Evolutionary conservation across 23 red algal species (phyloP).

Genomic region (Gracilaria caudata): DNA sequence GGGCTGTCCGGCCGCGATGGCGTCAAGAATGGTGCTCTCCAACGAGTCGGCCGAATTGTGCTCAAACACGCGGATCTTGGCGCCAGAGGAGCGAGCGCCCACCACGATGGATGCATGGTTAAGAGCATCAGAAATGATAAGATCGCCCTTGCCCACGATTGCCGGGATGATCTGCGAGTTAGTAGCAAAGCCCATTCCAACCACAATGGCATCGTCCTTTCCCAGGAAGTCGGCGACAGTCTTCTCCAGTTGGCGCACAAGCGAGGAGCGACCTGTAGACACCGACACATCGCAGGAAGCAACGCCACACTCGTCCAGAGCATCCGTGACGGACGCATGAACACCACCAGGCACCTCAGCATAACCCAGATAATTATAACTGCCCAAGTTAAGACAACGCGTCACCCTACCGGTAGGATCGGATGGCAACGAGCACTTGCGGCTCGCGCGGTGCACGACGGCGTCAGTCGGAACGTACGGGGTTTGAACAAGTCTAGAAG

Average conservation of each 20-base stretch:
- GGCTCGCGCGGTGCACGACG: not conserved
- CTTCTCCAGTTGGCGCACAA: slow-evolving; percentile 83
- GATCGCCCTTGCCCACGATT: slow-evolving; percentile 85
- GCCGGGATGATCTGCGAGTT: slow-evolving; percentile 91
- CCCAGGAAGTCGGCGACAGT: slow-evolving; percentile 88
- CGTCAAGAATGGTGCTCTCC: slow-evolving; percentile 69
- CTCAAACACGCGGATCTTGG: slow-evolving; percentile 86
- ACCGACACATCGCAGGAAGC: slow-evolving; percentile 64
- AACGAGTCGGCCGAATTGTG: slow-evolving; percentile 85
- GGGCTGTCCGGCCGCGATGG: slow-evolving; percentile 90
- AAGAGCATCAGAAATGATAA: slow-evolving; percentile 91
- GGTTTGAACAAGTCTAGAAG: slow-evolving; percentile 1
- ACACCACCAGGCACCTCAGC: slow-evolving; percentile 98
- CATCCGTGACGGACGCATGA: slow-evolving; percentile 66
- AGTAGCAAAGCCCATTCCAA: slow-evolving; percentile 99
- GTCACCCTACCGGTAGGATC: slow-evolving; percentile 41
- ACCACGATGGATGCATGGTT: slow-evolving; percentile 97
- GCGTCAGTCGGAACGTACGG: slow-evolving; percentile 27
- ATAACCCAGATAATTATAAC: slow-evolving; percentile 99
- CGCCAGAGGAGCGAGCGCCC: slow-evolving; percentile 86
- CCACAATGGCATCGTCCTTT: slow-evolving; percentile 87
- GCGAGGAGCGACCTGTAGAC: slow-evolving; percentile 60
- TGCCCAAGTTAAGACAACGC: slow-evolving; percentile 87
- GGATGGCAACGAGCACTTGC: not conserved
- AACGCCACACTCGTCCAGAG: slow-evolving; percentile 75